A percentile compares a stretch with the other conserved stretches of the same genome.
Evolutionary conservation across 371 early-diverging fungal genomes (phyloP).

Genomic region (Mucor mucedo): DNA sequence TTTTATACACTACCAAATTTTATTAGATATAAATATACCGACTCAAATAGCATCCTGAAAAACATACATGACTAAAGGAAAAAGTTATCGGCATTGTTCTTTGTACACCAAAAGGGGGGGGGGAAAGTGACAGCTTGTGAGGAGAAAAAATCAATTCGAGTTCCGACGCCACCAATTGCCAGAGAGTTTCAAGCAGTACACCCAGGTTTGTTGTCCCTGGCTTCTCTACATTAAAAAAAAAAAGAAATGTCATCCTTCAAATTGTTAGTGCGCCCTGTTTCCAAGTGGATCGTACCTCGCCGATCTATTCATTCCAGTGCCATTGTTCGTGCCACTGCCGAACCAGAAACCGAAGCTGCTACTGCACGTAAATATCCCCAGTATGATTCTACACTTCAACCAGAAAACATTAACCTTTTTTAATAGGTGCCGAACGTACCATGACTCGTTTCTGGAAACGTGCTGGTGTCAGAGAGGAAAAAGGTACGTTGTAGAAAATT

Average conservation of each 20-base stretch:
- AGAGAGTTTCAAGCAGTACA: too few species aligned
- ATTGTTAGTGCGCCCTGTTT: conserved; percentile 10
- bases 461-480: conserved; percentile 63
- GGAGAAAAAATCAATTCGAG: too few species aligned
- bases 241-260: conserved; percentile 10
- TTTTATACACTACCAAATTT: too few species aligned
- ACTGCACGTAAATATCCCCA: conserved; percentile 28
- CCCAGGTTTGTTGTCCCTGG: conserved; percentile 16
- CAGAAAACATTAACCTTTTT: background rate
- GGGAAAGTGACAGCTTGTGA: too few species aligned
- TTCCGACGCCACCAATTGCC: too few species aligned
- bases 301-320: conserved; percentile 20
- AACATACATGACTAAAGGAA: too few species aligned
- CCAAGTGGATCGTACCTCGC: conserved; percentile 9
- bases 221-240: background rate
- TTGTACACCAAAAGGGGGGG: too few species aligned
- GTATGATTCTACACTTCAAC: too few species aligned
- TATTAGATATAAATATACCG: too few species aligned
- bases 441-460: conserved; percentile 80
- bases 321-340: conserved; percentile 12
- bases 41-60: too few species aligned
- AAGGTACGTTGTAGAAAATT: conserved; percentile 40
- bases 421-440: conserved; percentile 60
- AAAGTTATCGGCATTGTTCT: too few species aligned
- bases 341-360: conserved; percentile 29